phyloP scores from a whole-genome alignment of 768 basidiomycete genomes.

The Pleurotus platypus region DNA sequence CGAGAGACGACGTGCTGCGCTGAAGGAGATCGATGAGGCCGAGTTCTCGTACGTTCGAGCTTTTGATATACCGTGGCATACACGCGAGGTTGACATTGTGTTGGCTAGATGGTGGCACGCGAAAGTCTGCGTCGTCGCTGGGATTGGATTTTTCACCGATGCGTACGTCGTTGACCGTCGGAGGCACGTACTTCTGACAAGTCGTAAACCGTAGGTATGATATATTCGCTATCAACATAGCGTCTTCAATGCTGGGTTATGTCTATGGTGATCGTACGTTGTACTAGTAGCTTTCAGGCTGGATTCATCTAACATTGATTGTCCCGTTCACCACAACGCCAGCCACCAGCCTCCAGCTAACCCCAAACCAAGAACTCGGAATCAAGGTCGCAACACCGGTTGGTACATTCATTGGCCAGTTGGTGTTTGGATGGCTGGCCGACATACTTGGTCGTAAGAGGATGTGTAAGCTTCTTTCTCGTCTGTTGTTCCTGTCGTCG shows the following conservation, averaged over 20 bases:
- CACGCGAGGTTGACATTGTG: neutral
- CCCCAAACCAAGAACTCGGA: constrained; percentile 65
- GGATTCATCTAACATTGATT: no score
- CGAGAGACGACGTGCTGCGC: constrained; percentile 71
- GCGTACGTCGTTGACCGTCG: constrained; percentile 37
- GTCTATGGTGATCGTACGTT: constrained; percentile 53
- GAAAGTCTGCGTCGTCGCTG: constrained; percentile 65
- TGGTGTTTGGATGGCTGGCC: constrained; percentile 80
- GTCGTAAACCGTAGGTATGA: constrained; percentile 48
- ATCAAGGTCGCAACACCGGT: constrained; percentile 75
- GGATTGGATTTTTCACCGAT: constrained; percentile 91
- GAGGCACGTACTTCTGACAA: no score
- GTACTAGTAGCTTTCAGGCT: neutral
- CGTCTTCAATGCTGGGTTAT: constrained; percentile 76
- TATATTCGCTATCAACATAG: constrained; percentile 88
- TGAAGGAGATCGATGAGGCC: constrained; percentile 85
- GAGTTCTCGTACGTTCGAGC: constrained; percentile 61
- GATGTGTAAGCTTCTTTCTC: constrained; percentile 53
- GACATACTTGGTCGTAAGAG: constrained; percentile 73
- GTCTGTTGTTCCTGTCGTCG: neutral
- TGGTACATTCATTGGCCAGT: constrained; percentile 70
- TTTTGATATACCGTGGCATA: neutral
- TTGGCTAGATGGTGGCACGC: constrained; percentile 73
- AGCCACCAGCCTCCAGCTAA: constrained; percentile 22
- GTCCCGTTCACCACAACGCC: no score